Conservation (phyloP, 441 rosid species). For the Raphanus hybrid region DNA sequence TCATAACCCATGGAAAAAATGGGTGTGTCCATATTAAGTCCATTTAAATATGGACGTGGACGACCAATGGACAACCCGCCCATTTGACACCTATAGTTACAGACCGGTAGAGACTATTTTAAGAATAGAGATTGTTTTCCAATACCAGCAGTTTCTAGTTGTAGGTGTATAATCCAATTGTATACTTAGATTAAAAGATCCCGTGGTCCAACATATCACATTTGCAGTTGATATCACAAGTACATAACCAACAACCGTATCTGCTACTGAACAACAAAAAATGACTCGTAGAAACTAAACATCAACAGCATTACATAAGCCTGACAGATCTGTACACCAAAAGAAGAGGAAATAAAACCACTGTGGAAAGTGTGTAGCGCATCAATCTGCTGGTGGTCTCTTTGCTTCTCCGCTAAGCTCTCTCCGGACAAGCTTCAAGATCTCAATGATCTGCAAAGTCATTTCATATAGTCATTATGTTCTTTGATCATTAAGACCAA, state of each 20-base stretch:
- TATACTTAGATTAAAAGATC: slow-evolving; percentile 5
- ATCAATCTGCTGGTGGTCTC: slow-evolving; percentile 50
- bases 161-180: not conserved
- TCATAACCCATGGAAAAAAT: too few relatives aligned
- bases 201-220: slow-evolving; percentile 12
- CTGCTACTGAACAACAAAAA: slow-evolving; percentile 19
- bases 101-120: not conserved
- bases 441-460: slow-evolving; percentile 75
- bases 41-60: too few relatives aligned
- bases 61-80: too few relatives aligned
- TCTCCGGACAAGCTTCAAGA: slow-evolving; percentile 78
- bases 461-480: not conserved
- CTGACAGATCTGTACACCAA: slow-evolving; percentile 35
- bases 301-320: slow-evolving; percentile 25
- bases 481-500: slow-evolving; percentile 17
- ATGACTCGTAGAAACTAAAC: slow-evolving; percentile 29
- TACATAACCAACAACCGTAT: slow-evolving; percentile 22
- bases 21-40: too few relatives aligned
- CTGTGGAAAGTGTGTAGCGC: not conserved
- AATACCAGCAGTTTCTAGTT: not conserved
- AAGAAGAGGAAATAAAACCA: slow-evolving; percentile 22
- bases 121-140: not conserved
- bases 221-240: slow-evolving; percentile 8
- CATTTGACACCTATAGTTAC: not conserved
- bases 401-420: slow-evolving; percentile 75